Evolutionary conservation across 768 basidiomycete species (phyloP).

Genomic region (Phylloporus scabripes): DNA sequence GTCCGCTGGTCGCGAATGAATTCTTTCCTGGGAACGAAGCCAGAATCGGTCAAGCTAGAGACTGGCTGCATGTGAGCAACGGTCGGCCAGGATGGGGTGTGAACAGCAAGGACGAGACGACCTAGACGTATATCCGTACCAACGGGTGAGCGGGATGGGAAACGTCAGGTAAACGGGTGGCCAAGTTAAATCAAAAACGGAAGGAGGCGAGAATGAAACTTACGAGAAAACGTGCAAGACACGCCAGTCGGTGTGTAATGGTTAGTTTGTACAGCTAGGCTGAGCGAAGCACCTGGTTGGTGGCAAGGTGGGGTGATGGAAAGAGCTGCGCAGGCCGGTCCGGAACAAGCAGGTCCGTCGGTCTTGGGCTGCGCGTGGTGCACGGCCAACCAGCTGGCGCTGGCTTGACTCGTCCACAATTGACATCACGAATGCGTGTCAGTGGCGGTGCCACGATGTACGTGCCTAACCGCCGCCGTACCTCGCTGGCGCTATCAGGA

Average conservation of each 20-base stretch:
- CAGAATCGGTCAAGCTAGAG: conserved; percentile 36
- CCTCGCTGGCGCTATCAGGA: neutral
- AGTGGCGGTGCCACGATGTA: conserved; percentile 20
- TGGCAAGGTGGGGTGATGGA: conserved; percentile 4
- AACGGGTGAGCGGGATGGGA: conserved; percentile 27
- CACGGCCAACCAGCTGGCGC: conserved; percentile 1
- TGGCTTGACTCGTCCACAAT: conserved; percentile 5
- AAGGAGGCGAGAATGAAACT: conserved; percentile 22
- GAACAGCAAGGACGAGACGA: conserved; percentile 18
- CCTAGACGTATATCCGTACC: conserved; percentile 23
- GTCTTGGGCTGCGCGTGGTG: conserved; percentile 12
- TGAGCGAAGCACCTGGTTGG: conserved; percentile 10
- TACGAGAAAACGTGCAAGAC: conserved; percentile 31
- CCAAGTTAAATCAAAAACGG: conserved; percentile 27
- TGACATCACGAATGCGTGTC: conserved; percentile 28
- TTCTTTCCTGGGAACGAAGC: conserved; percentile 66
- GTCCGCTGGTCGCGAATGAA: conserved; percentile 55
- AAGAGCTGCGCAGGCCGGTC: conserved; percentile 9
- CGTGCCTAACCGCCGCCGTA: conserved; percentile 7
- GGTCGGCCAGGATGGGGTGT: conserved; percentile 21
- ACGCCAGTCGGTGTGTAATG: conserved; percentile 22
- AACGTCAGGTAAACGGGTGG: conserved; percentile 38
- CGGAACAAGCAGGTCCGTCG: conserved; percentile 4
- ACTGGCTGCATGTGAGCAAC: conserved; percentile 29
- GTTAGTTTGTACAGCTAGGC: conserved; percentile 6